phyloP scores from a whole-genome alignment of 192 early-diverging fungal genomes.

The Rhizoclosmatium globosum region DNA sequence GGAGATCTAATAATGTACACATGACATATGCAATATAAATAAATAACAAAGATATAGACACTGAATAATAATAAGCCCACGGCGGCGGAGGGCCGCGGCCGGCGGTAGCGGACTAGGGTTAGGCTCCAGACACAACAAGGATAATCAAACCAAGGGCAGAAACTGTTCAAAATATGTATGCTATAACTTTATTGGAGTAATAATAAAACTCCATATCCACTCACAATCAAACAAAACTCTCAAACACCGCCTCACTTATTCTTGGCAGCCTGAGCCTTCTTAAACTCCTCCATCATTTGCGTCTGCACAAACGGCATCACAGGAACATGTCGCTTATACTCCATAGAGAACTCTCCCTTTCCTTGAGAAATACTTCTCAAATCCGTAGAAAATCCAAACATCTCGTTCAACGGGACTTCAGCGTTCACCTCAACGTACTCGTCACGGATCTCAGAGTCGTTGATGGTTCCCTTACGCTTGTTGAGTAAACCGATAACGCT shows the following conservation, averaged over 20 bases:
- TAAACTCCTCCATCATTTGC: constrained; percentile 87
- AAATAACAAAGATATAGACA: no score
- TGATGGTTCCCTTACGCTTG: constrained; percentile 96
- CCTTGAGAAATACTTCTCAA: constrained; percentile 83
- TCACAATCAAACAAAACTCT: no score
- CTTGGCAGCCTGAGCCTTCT: constrained; percentile 58
- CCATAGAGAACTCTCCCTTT: constrained; percentile 99
- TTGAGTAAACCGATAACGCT: constrained; percentile 90
- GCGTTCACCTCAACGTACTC: constrained; percentile 87
- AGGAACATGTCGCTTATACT: constrained; percentile 87
- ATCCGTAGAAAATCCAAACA: constrained; percentile 99
- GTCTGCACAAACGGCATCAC: constrained; percentile 80
- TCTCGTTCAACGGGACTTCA: constrained; percentile 95
- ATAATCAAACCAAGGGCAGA: background rate
- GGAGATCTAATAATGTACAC: background rate
- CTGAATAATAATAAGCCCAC: background rate
- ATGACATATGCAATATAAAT: background rate
- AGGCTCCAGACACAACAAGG: background rate
- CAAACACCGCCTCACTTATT: background rate
- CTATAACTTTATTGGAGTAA: no score
- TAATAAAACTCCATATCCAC: no score
- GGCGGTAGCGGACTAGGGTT: no score
- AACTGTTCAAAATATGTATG: no score
- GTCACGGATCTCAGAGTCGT: constrained; percentile 91
- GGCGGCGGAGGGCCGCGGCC: no score